These are phyloP conservation scores for Pyrenophora tritici-repentis DNA, from an alignment of 2,329 filamentous ascomycete species.

Conservation along the genomic window DNA sequence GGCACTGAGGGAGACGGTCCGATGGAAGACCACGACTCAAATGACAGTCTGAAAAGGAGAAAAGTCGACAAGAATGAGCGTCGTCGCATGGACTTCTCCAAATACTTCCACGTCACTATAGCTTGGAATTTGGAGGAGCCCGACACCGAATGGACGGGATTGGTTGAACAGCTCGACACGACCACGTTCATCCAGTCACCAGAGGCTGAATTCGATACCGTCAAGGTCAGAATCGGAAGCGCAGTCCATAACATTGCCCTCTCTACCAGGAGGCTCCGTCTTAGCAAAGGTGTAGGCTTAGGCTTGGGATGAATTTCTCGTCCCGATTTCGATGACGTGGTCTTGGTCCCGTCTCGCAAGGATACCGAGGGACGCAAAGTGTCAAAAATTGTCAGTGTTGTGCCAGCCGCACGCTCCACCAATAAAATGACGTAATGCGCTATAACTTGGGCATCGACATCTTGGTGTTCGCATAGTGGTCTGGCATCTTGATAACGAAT, in stretches of 20 bases:
- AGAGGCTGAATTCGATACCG: conserved; percentile 42
- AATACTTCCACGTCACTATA: conserved; percentile 84
- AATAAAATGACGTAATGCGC: conserved; percentile 2
- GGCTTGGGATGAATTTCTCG: conserved; percentile 21
- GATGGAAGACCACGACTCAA: conserved; percentile 24
- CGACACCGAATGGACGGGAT: conserved; percentile 27
- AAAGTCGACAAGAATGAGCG: conserved; percentile 14
- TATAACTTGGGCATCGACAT: too few relatives aligned
- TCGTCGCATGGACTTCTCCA: conserved; percentile 43
- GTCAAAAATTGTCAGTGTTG: conserved; percentile 9
- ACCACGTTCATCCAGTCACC: conserved; percentile 26
- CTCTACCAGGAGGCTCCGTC: conserved; percentile 20
- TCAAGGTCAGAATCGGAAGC: conserved; percentile 58
- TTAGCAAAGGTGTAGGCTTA: conserved; percentile 18
- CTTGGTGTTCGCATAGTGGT: too few relatives aligned
- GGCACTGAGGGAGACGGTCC: conserved; percentile 38
- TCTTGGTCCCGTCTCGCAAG: background rate
- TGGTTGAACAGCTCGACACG: conserved; percentile 32
- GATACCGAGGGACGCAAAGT: conserved; percentile 7
- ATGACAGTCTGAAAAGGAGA: conserved; percentile 18
- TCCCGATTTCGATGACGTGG: conserved; percentile 12
- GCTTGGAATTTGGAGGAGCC: conserved; percentile 67
- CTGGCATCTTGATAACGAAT: too few relatives aligned
- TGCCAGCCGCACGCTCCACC: conserved; percentile 9
- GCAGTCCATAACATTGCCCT: conserved; percentile 41